These are phyloP conservation scores for Tricholoma sp. DNA, from an alignment of 768 basidiomycete species.

Conservation along the genomic window DNA sequence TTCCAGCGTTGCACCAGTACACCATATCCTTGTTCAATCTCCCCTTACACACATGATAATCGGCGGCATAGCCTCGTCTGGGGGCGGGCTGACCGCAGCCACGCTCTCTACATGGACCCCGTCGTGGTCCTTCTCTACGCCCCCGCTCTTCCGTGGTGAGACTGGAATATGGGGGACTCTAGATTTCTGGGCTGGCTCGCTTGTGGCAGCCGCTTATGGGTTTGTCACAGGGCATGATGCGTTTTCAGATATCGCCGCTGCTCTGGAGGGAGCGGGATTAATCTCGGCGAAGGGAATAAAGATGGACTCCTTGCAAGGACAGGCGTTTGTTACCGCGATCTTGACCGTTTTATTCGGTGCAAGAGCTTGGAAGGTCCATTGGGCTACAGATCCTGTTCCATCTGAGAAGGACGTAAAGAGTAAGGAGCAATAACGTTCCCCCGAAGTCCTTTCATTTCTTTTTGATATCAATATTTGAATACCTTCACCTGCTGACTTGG, in stretches of 20 bases:
- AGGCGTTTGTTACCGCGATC: constrained; percentile 26
- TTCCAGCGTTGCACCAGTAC: constrained; percentile 17
- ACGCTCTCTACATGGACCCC: constrained; percentile 40
- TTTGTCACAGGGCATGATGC: constrained; percentile 5
- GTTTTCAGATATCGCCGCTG: constrained; percentile 11
- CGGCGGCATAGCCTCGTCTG: constrained; percentile 42
- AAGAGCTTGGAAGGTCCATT: constrained; percentile 26
- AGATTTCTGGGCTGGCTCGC: constrained; percentile 48
- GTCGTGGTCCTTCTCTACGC: constrained; percentile 41
- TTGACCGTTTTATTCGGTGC: constrained; percentile 31
- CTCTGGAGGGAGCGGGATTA: constrained; percentile 1
- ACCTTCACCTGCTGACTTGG: background rate
- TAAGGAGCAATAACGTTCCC: background rate
- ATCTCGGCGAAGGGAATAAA: background rate
- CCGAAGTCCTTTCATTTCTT: background rate
- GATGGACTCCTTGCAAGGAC: constrained; percentile 21
- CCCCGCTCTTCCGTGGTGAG: constrained; percentile 37
- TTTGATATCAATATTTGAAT: background rate
- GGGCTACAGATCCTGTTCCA: constrained; percentile 7
- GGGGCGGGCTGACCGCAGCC: constrained; percentile 40
- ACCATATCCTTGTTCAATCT: constrained; percentile 32
- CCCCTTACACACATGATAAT: constrained; percentile 42
- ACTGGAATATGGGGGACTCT: constrained; percentile 36
- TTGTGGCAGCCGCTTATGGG: constrained; percentile 27
- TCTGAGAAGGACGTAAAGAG: background rate